Percentiles rank a stretch among this genome's conserved stretches.
Conservation (phyloP, 2,329 filamentous ascomycete genomes). For the Fusarium tupiense region DNA sequence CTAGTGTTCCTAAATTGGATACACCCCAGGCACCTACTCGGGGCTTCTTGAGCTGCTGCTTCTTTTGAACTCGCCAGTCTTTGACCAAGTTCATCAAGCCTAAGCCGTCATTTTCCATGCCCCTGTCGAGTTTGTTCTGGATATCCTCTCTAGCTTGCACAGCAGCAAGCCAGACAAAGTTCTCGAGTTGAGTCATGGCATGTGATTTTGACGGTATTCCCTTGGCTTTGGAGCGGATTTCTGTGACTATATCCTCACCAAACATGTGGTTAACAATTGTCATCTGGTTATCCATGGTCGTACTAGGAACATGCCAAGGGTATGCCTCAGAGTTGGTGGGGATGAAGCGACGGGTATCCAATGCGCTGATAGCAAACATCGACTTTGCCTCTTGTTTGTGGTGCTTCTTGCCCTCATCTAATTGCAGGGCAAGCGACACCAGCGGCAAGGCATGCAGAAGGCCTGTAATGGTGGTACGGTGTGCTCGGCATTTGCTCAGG, state of each 20-base stretch:
- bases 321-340: slow-evolving; percentile 11
- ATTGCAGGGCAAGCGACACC: slow-evolving; percentile 34
- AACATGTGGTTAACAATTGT: slow-evolving; percentile 25
- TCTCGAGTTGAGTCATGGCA: slow-evolving; percentile 24
- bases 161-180: slow-evolving; percentile 23
- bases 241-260: slow-evolving; percentile 9
- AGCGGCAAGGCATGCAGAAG: slow-evolving; percentile 42
- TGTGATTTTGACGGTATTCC: slow-evolving; percentile 8
- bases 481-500: slow-evolving; percentile 37
- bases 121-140: slow-evolving; percentile 24
- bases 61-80: slow-evolving; percentile 38
- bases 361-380: slow-evolving; percentile 30
- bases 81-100: slow-evolving; percentile 39
- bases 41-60: slow-evolving; percentile 34
- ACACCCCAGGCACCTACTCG: slow-evolving; percentile 35
- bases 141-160: slow-evolving; percentile 21
- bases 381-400: slow-evolving; percentile 17
- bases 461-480: slow-evolving; percentile 45
- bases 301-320: slow-evolving; percentile 30
- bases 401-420: slow-evolving; percentile 12
- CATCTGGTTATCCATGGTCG: slow-evolving; percentile 33
- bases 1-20: slow-evolving; percentile 44
- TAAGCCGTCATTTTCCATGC: slow-evolving; percentile 37
- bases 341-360: slow-evolving; percentile 33
- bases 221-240: slow-evolving; percentile 31